These are phyloP conservation scores for Colletotrichum costaricense DNA, from an alignment of 2,329 filamentous ascomycete species.

Conservation along the genomic window DNA sequence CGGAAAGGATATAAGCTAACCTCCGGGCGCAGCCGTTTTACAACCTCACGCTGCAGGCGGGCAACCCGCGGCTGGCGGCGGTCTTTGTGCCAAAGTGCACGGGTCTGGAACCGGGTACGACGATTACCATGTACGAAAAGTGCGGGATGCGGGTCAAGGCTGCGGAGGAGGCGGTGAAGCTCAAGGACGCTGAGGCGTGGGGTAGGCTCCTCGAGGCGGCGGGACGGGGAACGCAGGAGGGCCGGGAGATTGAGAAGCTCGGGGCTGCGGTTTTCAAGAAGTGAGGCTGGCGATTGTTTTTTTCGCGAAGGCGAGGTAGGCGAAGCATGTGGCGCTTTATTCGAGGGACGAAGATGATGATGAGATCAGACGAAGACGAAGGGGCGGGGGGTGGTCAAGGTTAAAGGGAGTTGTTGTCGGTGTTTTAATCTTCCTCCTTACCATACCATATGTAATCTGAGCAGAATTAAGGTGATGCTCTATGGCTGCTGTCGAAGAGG, in stretches of 20 bases:
- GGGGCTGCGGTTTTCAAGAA: conserved; percentile 69
- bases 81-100: conserved; percentile 91
- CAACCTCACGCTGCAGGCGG: conserved; percentile 87
- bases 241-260: conserved; percentile 84
- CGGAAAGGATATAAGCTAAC: background rate
- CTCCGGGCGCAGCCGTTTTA: conserved; percentile 81
- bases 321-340: background rate
- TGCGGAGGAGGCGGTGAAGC: conserved; percentile 88
- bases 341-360: background rate
- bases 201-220: conserved; percentile 80
- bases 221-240: conserved; percentile 73
- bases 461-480: conserved; percentile 1
- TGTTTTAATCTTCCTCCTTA: background rate
- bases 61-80: conserved; percentile 87
- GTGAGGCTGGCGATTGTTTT: background rate
- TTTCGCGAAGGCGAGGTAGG: conserved; percentile 37
- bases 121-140: conserved; percentile 94
- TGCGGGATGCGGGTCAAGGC: conserved; percentile 91
- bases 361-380: background rate
- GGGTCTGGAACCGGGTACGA: conserved; percentile 72
- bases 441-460: conserved; percentile 16
- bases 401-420: background rate
- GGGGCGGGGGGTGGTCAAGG: no score
- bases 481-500: background rate
- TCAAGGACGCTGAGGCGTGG: conserved; percentile 82